Evolutionary conservation across 352 stramenopile species (phyloP).

Genomic region (Ophiocytium majus): DNA sequence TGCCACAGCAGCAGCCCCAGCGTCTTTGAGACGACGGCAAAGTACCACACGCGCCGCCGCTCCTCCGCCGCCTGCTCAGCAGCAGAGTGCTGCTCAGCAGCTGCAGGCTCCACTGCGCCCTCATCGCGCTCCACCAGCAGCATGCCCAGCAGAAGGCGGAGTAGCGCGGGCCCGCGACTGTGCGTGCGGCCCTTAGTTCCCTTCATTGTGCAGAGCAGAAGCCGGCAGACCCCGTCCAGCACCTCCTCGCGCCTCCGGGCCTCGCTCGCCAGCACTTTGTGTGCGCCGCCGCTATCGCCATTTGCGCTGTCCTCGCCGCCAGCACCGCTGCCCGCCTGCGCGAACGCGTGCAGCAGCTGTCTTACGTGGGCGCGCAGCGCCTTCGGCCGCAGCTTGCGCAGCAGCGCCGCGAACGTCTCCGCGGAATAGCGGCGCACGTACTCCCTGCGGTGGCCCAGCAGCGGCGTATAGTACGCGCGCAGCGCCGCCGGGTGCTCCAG

Average conservation of each 20-base stretch:
- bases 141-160: conserved; percentile 42
- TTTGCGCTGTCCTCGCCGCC: neutral
- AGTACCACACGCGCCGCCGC: conserved; percentile 38
- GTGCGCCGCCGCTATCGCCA: neutral
- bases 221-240: conserved; percentile 52
- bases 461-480: conserved; percentile 50
- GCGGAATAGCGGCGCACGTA: conserved; percentile 56
- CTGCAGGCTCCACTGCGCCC: neutral
- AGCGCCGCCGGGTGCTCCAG: conserved; percentile 48
- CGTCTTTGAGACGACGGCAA: conserved; percentile 34
- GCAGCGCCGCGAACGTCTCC: conserved; percentile 49
- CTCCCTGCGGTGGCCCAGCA: conserved; percentile 54
- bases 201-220: conserved; percentile 57
- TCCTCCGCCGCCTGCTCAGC: conserved; percentile 32
- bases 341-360: conserved; percentile 49
- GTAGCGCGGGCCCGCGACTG: conserved; percentile 34
- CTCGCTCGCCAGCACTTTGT: neutral
- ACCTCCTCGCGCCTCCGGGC: conserved; percentile 37
- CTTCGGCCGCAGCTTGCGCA: conserved; percentile 55
- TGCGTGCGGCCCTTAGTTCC: conserved; percentile 55
- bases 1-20: conserved; percentile 41
- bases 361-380: conserved; percentile 47
- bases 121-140: conserved; percentile 5
- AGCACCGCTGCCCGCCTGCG: conserved; percentile 32
- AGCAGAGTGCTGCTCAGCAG: too few relatives aligned